These are phyloP conservation scores for Colletotrichum musae DNA, from an alignment of 2,329 filamentous ascomycete genomes.

Conservation along the genomic window DNA sequence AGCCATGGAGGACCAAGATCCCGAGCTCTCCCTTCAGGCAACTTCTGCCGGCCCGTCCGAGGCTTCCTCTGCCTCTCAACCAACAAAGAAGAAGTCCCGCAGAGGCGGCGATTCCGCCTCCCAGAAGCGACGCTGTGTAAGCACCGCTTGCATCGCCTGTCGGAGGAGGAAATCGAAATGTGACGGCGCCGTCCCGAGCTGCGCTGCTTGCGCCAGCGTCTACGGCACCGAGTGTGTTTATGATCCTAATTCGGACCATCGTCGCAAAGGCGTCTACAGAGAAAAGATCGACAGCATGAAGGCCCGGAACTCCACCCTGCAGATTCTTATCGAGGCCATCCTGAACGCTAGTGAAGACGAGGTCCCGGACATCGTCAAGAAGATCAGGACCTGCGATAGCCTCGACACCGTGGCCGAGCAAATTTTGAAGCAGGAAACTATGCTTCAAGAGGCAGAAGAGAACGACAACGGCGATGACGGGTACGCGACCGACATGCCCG, in stretches of 20 bases:
- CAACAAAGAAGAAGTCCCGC: slow-evolving; percentile 63
- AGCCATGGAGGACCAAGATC: slow-evolving; percentile 31
- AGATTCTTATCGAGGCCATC: slow-evolving; percentile 93
- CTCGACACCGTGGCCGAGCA: slow-evolving; percentile 70
- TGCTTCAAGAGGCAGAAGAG: slow-evolving; percentile 53
- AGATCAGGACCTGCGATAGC: slow-evolving; percentile 88
- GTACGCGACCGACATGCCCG: slow-evolving; percentile 56
- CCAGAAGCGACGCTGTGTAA: slow-evolving; percentile 83
- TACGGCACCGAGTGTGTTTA: slow-evolving; percentile 94
- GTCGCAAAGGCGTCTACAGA: slow-evolving; percentile 96
- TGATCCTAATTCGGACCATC: slow-evolving; percentile 95
- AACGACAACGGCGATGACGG: slow-evolving; percentile 58
- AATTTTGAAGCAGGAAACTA: slow-evolving; percentile 61
- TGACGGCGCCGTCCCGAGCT: slow-evolving; percentile 91
- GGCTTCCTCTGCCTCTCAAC: slow-evolving; percentile 16
- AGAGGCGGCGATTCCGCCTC: slow-evolving; percentile 61
- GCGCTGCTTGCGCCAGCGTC: slow-evolving; percentile 95
- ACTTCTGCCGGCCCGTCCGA: slow-evolving; percentile 11
- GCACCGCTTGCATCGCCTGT: slow-evolving; percentile 87
- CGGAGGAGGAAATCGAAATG: slow-evolving; percentile 88
- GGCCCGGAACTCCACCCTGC: slow-evolving; percentile 87
- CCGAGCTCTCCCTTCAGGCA: neutral
- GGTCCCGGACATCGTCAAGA: slow-evolving; percentile 83
- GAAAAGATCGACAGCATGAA: slow-evolving; percentile 92
- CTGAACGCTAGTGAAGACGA: slow-evolving; percentile 92